Percentiles rank a stretch among this genome's conserved stretches.
Conservation (phyloP, 257 asterid genomes). For the Solanum tarapatanum region DNA sequence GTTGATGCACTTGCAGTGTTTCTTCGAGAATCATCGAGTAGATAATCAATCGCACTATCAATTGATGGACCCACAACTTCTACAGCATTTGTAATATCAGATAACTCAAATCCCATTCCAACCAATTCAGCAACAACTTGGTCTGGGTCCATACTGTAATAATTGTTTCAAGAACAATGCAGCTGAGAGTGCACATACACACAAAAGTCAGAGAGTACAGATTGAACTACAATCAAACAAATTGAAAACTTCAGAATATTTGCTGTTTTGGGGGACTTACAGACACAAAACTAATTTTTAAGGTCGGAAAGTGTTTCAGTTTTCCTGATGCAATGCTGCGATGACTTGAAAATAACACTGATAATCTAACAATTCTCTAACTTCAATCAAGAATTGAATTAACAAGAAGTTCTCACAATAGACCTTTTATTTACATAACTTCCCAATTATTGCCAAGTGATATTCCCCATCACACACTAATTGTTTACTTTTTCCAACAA, state of each 20-base stretch:
- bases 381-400: background rate
- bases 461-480: background rate
- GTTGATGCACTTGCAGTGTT: conserved; percentile 24
- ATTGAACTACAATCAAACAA: background rate
- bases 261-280: background rate
- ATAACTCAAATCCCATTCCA: conserved; percentile 59
- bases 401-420: background rate
- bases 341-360: background rate
- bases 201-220: background rate
- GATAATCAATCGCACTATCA: conserved; percentile 46
- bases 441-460: background rate
- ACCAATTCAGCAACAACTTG: conserved; percentile 41
- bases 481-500: background rate
- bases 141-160: conserved; percentile 20
- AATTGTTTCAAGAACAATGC: background rate
- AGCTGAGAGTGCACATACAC: background rate
- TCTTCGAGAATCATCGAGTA: conserved; percentile 36
- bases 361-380: background rate
- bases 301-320: background rate
- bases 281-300: background rate
- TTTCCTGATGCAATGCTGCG: background rate
- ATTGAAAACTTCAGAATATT: background rate
- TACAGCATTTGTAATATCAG: conserved; percentile 40
- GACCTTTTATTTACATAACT: background rate
- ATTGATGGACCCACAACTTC: conserved; percentile 52